Conservation (phyloP, 768 basidiomycete species). For the Rhodosporidiobolus odoratus region DNA sequence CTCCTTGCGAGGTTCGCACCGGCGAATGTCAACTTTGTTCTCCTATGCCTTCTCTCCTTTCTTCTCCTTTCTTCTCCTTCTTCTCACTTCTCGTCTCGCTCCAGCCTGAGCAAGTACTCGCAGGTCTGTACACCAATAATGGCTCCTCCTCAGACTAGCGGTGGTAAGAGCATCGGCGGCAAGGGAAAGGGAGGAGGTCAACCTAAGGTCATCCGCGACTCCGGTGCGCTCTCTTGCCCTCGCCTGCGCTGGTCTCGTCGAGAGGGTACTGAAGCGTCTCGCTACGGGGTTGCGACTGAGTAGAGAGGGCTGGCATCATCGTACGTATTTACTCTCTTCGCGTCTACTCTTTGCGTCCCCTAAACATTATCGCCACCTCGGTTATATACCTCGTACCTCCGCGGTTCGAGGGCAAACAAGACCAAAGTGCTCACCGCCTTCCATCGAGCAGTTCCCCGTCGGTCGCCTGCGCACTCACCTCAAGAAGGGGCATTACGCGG, state of each 20-base stretch:
- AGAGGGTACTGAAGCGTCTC: background rate
- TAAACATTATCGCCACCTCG: background rate
- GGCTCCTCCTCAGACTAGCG: slow-evolving; percentile 52
- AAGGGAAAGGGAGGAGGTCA: background rate
- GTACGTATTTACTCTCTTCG: background rate
- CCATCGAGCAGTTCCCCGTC: slow-evolving; percentile 46
- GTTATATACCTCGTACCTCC: background rate
- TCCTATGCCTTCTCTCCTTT: background rate
- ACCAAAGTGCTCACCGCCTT: too few species aligned
- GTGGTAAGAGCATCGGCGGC: background rate
- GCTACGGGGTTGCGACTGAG: background rate
- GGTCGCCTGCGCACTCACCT: slow-evolving; percentile 93
- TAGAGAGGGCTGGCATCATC: background rate
- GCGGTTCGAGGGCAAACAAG: too few species aligned
- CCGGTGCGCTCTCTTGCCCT: background rate
- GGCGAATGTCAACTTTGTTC: background rate
- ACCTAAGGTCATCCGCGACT: too few species aligned
- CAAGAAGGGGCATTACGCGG: slow-evolving; percentile 76
- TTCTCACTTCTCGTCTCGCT: background rate
- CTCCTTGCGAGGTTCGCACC: too few species aligned
- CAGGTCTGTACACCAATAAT: too few species aligned
- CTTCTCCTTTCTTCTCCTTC: background rate
- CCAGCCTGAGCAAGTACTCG: too few species aligned
- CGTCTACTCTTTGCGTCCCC: background rate
- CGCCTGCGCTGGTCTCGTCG: background rate